phyloP scores from a whole-genome alignment of 208 protist species.

The Trypanosoma conorhini region DNA sequence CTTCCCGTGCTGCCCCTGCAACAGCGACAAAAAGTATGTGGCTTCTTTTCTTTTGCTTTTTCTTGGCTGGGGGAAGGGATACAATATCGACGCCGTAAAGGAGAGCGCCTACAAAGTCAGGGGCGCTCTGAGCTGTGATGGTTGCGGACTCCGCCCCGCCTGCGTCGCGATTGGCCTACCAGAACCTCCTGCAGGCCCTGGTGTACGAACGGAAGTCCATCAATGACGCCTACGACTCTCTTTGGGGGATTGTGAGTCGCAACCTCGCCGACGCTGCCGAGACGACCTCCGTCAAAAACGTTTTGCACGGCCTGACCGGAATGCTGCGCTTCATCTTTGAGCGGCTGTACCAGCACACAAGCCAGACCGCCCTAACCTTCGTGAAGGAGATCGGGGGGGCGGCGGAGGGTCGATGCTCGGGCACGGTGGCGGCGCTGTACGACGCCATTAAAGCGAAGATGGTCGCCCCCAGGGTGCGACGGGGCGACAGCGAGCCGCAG shows the following conservation, averaged over 20 bases:
- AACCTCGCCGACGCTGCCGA: not conserved
- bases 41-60: conserved; percentile 32
- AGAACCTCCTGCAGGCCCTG: conserved; percentile 9
- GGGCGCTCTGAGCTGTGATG: not conserved
- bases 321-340: conserved; percentile 23
- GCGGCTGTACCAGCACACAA: conserved; percentile 16
- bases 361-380: conserved; percentile 6
- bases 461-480: not conserved
- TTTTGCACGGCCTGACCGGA: conserved; percentile 13
- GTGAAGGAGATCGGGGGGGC: conserved; percentile 4
- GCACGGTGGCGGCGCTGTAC: conserved; percentile 6
- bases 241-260: not conserved
- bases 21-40: no score
- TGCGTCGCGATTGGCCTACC: not conserved
- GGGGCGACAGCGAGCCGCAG: not conserved
- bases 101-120: not conserved
- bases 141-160: not conserved
- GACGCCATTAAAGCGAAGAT: conserved; percentile 1
- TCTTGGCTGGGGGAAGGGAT: not conserved
- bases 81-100: not conserved
- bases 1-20: not conserved
- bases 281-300: not conserved
- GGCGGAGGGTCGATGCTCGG: not conserved
- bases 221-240: conserved; percentile 13
- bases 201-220: conserved; percentile 12